phyloP scores from a whole-genome alignment of 2,329 filamentous ascomycete genomes.

The Thelonectria olida region DNA sequence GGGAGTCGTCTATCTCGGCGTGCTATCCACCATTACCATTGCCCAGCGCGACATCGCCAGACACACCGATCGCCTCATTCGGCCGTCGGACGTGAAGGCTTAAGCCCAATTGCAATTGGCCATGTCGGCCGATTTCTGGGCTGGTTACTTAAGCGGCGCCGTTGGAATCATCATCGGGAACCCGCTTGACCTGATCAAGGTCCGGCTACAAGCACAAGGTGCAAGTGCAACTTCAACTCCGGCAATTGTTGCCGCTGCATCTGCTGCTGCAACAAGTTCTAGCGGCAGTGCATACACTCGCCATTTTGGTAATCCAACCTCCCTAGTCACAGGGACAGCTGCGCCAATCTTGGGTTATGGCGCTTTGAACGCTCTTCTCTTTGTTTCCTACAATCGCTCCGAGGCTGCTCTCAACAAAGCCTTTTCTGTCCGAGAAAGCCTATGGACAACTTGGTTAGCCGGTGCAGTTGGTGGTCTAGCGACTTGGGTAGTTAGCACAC shows the following conservation, averaged over 20 bases:
- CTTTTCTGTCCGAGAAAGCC: slow-evolving; percentile 52
- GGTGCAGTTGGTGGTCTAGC: slow-evolving; percentile 85
- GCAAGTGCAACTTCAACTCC: slow-evolving; percentile 15
- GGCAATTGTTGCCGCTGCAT: slow-evolving; percentile 12
- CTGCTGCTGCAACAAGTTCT: slow-evolving; percentile 13
- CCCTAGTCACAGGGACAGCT: slow-evolving; percentile 72
- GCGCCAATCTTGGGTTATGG: slow-evolving; percentile 91
- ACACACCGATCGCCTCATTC: slow-evolving; percentile 18
- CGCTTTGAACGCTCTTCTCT: slow-evolving; percentile 88
- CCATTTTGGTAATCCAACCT: slow-evolving; percentile 41
- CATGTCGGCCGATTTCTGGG: slow-evolving; percentile 94
- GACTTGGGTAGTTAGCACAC: slow-evolving; percentile 86
- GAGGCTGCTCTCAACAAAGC: slow-evolving; percentile 66
- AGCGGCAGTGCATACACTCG: slow-evolving; percentile 17
- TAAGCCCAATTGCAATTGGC: background rate
- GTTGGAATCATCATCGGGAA: slow-evolving; percentile 90
- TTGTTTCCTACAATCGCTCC: slow-evolving; percentile 90
- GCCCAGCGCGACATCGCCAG: slow-evolving; percentile 33
- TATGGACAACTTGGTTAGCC: slow-evolving; percentile 78
- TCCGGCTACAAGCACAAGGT: slow-evolving; percentile 73
- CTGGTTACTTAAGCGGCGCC: slow-evolving; percentile 88
- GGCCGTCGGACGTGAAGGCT: slow-evolving; percentile 10
- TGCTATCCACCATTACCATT: slow-evolving; percentile 34
- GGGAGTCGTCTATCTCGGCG: slow-evolving; percentile 36
- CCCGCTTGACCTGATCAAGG: slow-evolving; percentile 74